Conservation (phyloP, 176 grass and related monocot species). For the Aegilops longissima region DNA sequence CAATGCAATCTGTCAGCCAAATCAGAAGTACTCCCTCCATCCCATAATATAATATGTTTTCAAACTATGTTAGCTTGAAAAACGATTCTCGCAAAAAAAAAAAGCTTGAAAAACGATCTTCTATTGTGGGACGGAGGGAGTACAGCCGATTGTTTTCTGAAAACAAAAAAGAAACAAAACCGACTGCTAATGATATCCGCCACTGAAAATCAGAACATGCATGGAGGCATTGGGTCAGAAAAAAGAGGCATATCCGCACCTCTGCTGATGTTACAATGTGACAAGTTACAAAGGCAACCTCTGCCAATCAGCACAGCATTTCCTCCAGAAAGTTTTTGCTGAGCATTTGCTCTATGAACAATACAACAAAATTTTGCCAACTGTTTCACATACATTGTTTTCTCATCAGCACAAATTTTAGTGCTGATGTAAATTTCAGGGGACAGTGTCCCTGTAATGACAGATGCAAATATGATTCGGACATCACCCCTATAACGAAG, state of each 20-base stretch:
- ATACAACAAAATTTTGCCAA: constrained; percentile 28
- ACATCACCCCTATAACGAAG: not conserved
- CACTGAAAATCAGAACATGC: not conserved
- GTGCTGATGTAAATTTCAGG: constrained; percentile 21
- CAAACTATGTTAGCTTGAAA: no score
- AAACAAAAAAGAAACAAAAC: not conserved
- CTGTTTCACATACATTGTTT: constrained; percentile 13
- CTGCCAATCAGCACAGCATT: constrained; percentile 1
- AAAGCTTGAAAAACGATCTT: no score
- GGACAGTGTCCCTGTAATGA: not conserved
- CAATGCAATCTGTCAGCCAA: not conserved
- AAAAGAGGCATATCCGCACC: not conserved
- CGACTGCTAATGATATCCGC: not conserved
- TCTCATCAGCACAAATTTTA: constrained; percentile 14
- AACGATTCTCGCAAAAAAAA: no score
- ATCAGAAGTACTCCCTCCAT: not conserved
- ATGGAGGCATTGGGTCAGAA: not conserved
- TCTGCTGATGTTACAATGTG: constrained; percentile 18
- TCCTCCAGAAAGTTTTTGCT: not conserved
- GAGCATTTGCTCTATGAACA: constrained; percentile 16
- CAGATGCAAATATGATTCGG: not conserved
- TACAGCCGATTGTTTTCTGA: not conserved
- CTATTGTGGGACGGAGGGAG: no score
- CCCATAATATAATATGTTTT: no score
- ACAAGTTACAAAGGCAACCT: not conserved